Evolutionary conservation across 345 rosid genomes (phyloP), one percentile per base, ranked within the genome.

Genomic region (Lepidium aucheri): DNA sequence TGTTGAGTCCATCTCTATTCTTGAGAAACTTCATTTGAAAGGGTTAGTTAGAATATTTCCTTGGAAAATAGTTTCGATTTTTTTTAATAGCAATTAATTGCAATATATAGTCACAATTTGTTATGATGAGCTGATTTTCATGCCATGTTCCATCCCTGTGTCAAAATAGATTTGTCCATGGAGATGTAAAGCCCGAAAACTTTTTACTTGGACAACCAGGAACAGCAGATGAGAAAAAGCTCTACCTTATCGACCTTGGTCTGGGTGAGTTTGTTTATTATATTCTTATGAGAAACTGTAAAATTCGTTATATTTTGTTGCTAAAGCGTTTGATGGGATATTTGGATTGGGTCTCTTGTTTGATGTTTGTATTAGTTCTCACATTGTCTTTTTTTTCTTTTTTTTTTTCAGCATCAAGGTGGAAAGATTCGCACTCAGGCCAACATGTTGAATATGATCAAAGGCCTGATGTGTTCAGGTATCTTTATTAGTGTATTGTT

Each of bases 401-500:
- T 20, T 20, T 45, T 49, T 43, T 74, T 65, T 68, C 88, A 94
- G 99, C 99, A 30, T 83, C 99, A 28, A 83, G 77, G 69, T 94
- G 99, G 99, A 82, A 76, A 71, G 95, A 94, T 65, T 47, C 80
- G 8, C 76, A 86, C 68, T 79, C 91, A 14, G 95, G 96, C 46
- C 85, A 52, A 14, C 99, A 94, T 78, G 92, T 94, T 65, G 96
- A 86, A 17, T 94, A 94, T 76, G 97, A 94, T 74, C 99, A 94
- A 78, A 82, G 89, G 73, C 99, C 99, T 55, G 99, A 94, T 73
- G 90, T 94, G 52, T 94, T 94, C 79, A 88, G 99, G 99, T 87
- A 62, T 33, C 9, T 41, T 39, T 24, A 26, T 22, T 61, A 50
- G 39, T 44, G 22, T 24, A 46, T 60, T 28, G 30, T 45, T n/a